Evolutionary conservation across 805 yeast species (phyloP), one percentile per base, ranked within the genome.

Genomic region (Ogataea pilisensis): DNA sequence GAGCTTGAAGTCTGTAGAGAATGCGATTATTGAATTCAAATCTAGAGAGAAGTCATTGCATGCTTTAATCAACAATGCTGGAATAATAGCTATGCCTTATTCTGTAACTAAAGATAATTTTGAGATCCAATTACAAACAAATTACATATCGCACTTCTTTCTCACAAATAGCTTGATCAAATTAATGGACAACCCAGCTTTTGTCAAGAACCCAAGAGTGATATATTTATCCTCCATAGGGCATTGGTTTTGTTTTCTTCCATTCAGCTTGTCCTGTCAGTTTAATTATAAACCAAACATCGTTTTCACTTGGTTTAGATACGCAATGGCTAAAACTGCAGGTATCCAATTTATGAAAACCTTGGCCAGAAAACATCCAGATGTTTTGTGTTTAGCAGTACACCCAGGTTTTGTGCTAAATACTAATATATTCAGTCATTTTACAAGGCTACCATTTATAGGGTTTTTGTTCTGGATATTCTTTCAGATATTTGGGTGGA

Each of bases 331-430:
- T 12, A 87, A 87, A 55, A 77, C 85, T 1, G 82, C 85, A 0
- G 84, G 85, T 0, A 85, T 86, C 33, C 96, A 87, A 51, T 75
- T 79, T 53, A 73, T 79, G 53, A 78, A 78, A 50, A 69, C 79
- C 58, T 61, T 87, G 18, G 76, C 91, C 0, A 65, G 76, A 28
- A 72, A 80, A 43, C 72, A 85, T 55, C 93, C 95, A 0, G 70
- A 77, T 16, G 68, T 86, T 8, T 58, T 80, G 29, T 78, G 81
- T 42, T 60, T 77, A 28, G 72, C 87, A 2, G 85, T 85, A 3
- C 90, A 86, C 53, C 95, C 95, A 0, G 96, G 96, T 0, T 73
- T 85, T 48, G 86, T 85, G n/a, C 81, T 87, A 85, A 80, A 80
- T 52, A 81, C 95, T 2, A 82, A 82, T 49, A 60, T 83, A 35